These are phyloP conservation scores for Blastobotrys raffinosifermentans DNA, from an alignment of 1,139 yeast genomes.

Conservation along the genomic window DNA sequence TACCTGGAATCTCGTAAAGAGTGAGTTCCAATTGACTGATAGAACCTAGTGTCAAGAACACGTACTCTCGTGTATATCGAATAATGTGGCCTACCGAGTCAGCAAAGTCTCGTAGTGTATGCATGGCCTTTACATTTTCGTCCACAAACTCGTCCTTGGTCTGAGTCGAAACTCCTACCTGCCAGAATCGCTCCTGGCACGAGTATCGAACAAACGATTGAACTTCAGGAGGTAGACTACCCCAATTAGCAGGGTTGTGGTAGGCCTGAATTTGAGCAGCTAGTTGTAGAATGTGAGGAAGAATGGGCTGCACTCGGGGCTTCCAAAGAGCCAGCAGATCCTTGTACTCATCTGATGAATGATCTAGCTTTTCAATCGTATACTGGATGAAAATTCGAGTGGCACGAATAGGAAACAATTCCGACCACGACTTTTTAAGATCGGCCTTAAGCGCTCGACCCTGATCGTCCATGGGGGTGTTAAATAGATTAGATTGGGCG, in stretches of 20 bases:
- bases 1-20: constrained; percentile 76
- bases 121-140: constrained; percentile 90
- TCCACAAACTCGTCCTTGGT: constrained; percentile 92
- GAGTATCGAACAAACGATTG: constrained; percentile 85
- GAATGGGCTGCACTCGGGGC: constrained; percentile 84
- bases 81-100: constrained; percentile 97
- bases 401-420: constrained; percentile 90
- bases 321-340: constrained; percentile 78
- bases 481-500: constrained; percentile 65
- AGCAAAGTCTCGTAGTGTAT: constrained; percentile 90
- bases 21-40: constrained; percentile 88
- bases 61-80: constrained; percentile 93
- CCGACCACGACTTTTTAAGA: constrained; percentile 87
- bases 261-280: constrained; percentile 89
- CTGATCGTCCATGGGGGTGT: constrained; percentile 85
- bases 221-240: constrained; percentile 76
- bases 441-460: constrained; percentile 72
- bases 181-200: constrained; percentile 95
- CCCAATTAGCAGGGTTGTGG: constrained; percentile 91
- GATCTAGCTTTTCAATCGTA: constrained; percentile 83
- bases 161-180: constrained; percentile 92
- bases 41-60: constrained; percentile 83
- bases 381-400: constrained; percentile 93
- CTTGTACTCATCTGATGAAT: constrained; percentile 67
- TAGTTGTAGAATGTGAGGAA: constrained; percentile 84